Base-by-base conservation (phyloP, 116 monocot genomes). In the Posidonia oceanica region DNA sequence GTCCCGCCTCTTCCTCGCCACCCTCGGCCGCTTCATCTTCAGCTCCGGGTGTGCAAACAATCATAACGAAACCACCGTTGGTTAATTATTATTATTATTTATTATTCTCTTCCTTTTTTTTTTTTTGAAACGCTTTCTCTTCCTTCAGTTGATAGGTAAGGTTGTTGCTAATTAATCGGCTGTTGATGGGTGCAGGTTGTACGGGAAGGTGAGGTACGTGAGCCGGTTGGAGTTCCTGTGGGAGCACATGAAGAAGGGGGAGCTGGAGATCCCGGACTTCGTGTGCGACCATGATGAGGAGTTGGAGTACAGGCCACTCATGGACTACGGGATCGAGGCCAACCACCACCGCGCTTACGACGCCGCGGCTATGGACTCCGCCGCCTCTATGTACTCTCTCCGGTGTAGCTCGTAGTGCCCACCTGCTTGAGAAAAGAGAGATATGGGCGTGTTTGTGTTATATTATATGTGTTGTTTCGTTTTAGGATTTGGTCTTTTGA, bases 21-120 rank as follows among this genome's bases (percentile, higher is more conserved):
- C 97, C 57, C 64, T 97, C 70, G 97, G 97, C 69, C 80, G 89
- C 14, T 85, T 97, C 83, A 78, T 91, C 69, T 97, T 97, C 79
- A 83, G 83, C 82, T 66, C 80, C 52, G 85, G 87, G 92, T 97
- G 85, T 39, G 37, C 14, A 37, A 48, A 48, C 7, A 10, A 29
- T 29, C 29, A 29, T 29, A 29, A 29, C 29, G 29, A 29, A 29
- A 29, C 29, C 29, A 29, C 1, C 29, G 29, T 29, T 29, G 29
- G 1, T 29, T 29, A 29, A 29, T 29, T 29, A 29, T 29, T 29
- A 29, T 29, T 29, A 29, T 29, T 29, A 29, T 29, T 29, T 10
- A 48, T 48, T 12, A 1, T 42, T 42, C 3, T 42, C 42, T 3
- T 42, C 7, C 8, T 7, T 48, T 7, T 10, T 7, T 48, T 8